Percentiles rank a stretch among this genome's conserved stretches.
Evolutionary conservation across 805 yeast species (phyloP).

Genomic region (Metschnikowia sp.): DNA sequence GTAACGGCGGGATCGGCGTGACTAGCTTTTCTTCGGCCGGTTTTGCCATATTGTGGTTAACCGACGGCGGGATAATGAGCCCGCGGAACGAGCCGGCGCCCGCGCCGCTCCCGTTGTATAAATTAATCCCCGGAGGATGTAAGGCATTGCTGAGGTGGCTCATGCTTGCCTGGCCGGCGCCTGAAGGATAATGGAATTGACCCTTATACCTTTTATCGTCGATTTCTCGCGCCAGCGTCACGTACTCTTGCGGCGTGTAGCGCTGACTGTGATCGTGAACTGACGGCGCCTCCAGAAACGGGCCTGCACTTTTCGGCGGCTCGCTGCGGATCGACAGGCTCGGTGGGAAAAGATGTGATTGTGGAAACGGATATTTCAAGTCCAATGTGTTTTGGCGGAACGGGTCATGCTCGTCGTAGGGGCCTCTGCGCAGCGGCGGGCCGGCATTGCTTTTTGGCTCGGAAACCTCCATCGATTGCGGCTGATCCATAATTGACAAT

Average conservation of each 20-base stretch:
- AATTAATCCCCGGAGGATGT: neutral
- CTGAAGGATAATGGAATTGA: conserved; percentile 11
- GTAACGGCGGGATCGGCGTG: conserved; percentile 41
- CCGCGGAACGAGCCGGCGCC: conserved; percentile 8
- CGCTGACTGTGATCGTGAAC: conserved; percentile 14
- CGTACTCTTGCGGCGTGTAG: conserved; percentile 15
- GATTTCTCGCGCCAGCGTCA: conserved; percentile 10
- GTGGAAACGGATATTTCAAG: conserved; percentile 16
- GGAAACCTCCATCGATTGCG: conserved; percentile 12
- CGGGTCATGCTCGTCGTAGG: conserved; percentile 14
- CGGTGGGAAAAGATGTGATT: conserved; percentile 12
- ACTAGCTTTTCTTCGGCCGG: conserved; percentile 17
- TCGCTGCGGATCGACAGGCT: conserved; percentile 11
- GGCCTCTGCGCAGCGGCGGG: conserved; percentile 13
- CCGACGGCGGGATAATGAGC: conserved; percentile 8
- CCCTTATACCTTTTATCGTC: conserved; percentile 16
- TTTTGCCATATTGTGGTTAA: conserved; percentile 2
- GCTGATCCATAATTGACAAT: conserved; percentile 14
- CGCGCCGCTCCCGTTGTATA: conserved; percentile 7
- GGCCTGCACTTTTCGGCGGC: conserved; percentile 6
- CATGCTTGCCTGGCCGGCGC: neutral
- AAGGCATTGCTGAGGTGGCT: neutral
- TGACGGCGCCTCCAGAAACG: conserved; percentile 5
- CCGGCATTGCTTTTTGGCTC: conserved; percentile 11
- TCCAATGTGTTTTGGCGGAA: conserved; percentile 12